Base-by-base conservation (phyloP, 2,329 filamentous ascomycete species). In the Hymenoscyphus linearis region DNA sequence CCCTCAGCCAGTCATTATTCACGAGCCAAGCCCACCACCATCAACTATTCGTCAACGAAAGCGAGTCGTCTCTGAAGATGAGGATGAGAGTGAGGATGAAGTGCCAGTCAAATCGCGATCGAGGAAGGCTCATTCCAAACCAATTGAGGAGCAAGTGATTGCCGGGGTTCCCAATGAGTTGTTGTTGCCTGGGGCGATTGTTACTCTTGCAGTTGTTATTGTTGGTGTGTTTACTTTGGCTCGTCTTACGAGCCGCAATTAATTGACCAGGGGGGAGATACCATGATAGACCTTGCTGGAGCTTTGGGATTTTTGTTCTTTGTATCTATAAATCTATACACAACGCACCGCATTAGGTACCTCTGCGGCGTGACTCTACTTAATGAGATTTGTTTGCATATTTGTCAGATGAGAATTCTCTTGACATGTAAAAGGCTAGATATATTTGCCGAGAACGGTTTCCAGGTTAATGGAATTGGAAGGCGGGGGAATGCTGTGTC, bases 121-220 rank as follows among this genome's bases (percentile, higher is more conserved):
- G 73, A 75, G 73, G 72, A 62, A 68, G 63, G 44, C 64, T 55
- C 60, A 67, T 35, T 57, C 67, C 27, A 75, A 77, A 50, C 77
- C 72, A 35, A 65, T 68, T 25, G 74, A 73, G 18, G 78, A 84
- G 60, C 91, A 96, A 76, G 79, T 96, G 62, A 93, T 99, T 72
- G 83, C 87, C 2, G 95, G 95, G 59, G 89, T 99, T 36, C 92
- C 95, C 9, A 99, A 99, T 72, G 95, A 99, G 71, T 80, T 98
- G 59, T 80, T 99, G 18, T 83, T 98, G 50, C 95, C 95, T 0
- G 95, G 95, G 67, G 95, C 95, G 22, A 93, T 99, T 73, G 92
- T 95, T 61, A 93, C 93, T n/a, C 78, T 99, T 71, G 95, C 93
- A 10, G 91, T 96, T 52, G 93, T 96, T 40, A 96, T 99, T 75